phyloP scores from a whole-genome alignment of 2,329 filamentous ascomycete species.

The Sporothrix globosa region DNA sequence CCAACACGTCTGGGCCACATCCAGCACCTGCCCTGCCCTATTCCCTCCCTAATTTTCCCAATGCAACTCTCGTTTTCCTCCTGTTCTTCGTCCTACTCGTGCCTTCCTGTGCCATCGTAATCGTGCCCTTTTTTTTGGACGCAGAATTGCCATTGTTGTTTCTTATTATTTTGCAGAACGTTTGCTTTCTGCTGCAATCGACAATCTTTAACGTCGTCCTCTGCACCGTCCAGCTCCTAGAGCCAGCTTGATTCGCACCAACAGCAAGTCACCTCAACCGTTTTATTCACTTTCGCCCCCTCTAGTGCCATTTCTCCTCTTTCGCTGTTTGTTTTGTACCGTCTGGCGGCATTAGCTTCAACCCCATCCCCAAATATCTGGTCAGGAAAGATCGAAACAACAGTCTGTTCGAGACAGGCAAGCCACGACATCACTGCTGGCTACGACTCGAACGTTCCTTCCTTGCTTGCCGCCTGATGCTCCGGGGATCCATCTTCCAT shows the following conservation, averaged over 20 bases:
- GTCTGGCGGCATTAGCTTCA: conserved; percentile 16
- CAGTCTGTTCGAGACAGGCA: conserved; percentile 2
- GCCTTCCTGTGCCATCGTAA: conserved; percentile 3
- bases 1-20: conserved; percentile 4
- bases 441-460: background rate
- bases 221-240: background rate
- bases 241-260: conserved; percentile 5
- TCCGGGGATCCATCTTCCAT: conserved; percentile 1
- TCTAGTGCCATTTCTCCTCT: conserved; percentile 25
- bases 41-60: conserved; percentile 19
- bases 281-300: conserved; percentile 16
- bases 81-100: background rate
- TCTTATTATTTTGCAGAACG: conserved; percentile 3
- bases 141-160: background rate
- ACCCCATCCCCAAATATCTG: conserved; percentile 16
- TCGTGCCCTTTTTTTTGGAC: background rate
- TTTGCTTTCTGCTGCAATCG: conserved; percentile 21
- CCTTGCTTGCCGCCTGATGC: background rate
- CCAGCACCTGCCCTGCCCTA: conserved; percentile 18
- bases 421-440: conserved; percentile 2
- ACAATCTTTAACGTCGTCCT: background rate
- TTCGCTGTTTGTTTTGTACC: conserved; percentile 10
- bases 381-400: background rate
- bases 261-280: conserved; percentile 8
- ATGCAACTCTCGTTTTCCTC: conserved; percentile 14